Conservation (phyloP, 495 filamentous ascomycete genomes). For the Podospora tetraspora region DNA sequence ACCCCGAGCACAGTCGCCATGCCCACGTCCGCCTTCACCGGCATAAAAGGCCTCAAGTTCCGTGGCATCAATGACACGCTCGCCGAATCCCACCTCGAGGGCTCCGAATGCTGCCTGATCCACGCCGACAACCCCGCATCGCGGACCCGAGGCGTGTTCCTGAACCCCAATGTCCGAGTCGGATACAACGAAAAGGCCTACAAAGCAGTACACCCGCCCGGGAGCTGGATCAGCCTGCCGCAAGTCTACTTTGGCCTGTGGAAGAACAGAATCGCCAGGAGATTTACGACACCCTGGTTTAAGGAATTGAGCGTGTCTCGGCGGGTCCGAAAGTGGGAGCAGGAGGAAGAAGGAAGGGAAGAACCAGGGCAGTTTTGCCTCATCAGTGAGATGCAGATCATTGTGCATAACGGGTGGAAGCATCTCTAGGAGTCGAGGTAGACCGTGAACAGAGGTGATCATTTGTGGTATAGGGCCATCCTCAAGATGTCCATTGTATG, state of each 20-base stretch:
- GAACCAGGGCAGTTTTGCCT: slow-evolving; percentile 62
- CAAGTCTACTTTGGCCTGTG: slow-evolving; percentile 38
- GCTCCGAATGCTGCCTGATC: slow-evolving; percentile 77
- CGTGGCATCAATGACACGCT: slow-evolving; percentile 67
- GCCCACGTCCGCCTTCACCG: slow-evolving; percentile 26
- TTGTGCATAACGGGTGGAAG: slow-evolving; percentile 68
- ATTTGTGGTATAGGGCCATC: background rate
- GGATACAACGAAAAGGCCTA: slow-evolving; percentile 61
- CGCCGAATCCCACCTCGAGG: slow-evolving; percentile 65
- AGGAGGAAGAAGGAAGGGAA: slow-evolving; percentile 34
- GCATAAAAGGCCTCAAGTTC: slow-evolving; percentile 43
- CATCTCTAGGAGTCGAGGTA: slow-evolving; percentile 50
- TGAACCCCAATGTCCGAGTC: slow-evolving; percentile 76
- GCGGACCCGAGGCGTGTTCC: slow-evolving; percentile 55
- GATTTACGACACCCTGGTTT: slow-evolving; percentile 25
- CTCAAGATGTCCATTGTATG: background rate
- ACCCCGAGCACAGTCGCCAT: slow-evolving; percentile 34
- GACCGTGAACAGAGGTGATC: background rate
- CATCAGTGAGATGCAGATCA: slow-evolving; percentile 81
- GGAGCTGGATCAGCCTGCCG: slow-evolving; percentile 31
- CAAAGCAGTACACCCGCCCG: slow-evolving; percentile 30
- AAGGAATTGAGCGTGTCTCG: slow-evolving; percentile 35
- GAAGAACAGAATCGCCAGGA: slow-evolving; percentile 39
- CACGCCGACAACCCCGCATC: slow-evolving; percentile 63
- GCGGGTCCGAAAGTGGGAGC: slow-evolving; percentile 36